Percentiles rank a stretch among this genome's conserved stretches.
These are phyloP conservation scores for Pseudotulostoma volvatum DNA, from an alignment of 495 filamentous ascomycete genomes.

Conservation along the genomic window DNA sequence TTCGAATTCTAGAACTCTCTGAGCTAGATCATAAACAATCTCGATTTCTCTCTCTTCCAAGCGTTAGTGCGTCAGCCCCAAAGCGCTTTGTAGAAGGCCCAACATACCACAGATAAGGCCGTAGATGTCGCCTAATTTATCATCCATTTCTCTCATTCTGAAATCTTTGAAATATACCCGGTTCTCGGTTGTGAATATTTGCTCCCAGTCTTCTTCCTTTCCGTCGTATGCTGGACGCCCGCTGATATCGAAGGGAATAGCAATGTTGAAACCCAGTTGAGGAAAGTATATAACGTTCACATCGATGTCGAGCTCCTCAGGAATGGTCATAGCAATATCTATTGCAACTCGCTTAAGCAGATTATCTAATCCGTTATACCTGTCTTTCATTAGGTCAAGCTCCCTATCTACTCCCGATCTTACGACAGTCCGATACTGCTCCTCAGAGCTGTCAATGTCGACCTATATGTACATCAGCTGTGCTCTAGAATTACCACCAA, in stretches of 20 bases:
- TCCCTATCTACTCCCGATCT: conserved; percentile 53
- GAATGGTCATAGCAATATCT: conserved; percentile 44
- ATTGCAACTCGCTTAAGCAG: conserved; percentile 52
- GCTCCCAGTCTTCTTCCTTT: conserved; percentile 48
- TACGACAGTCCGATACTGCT: conserved; percentile 59
- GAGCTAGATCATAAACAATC: conserved; percentile 63
- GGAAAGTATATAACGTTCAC: conserved; percentile 79
- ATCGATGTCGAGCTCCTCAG: conserved; percentile 40
- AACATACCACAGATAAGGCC: conserved; percentile 59
- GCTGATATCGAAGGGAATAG: conserved; percentile 45
- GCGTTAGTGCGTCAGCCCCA: conserved; percentile 1
- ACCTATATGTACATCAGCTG: conserved; percentile 30
- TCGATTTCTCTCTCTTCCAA: conserved; percentile 73
- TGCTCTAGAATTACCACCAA: background rate
- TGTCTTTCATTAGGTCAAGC: conserved; percentile 61
- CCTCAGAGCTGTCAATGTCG: conserved; percentile 65
- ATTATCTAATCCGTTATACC: conserved; percentile 59
- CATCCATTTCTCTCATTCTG: conserved; percentile 71
- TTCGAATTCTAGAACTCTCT: conserved; percentile 55
- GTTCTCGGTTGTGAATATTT: conserved; percentile 57
- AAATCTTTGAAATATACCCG: conserved; percentile 76
- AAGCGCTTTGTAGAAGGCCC: too few relatives aligned
- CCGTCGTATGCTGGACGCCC: conserved; percentile 53
- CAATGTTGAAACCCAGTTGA: conserved; percentile 78
- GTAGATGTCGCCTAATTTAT: conserved; percentile 70